Evolutionary conservation across 2,329 filamentous ascomycete genomes (phyloP), one percentile per base, ranked within the genome.

Genomic region (Pseudogymnoascus destructans): DNA sequence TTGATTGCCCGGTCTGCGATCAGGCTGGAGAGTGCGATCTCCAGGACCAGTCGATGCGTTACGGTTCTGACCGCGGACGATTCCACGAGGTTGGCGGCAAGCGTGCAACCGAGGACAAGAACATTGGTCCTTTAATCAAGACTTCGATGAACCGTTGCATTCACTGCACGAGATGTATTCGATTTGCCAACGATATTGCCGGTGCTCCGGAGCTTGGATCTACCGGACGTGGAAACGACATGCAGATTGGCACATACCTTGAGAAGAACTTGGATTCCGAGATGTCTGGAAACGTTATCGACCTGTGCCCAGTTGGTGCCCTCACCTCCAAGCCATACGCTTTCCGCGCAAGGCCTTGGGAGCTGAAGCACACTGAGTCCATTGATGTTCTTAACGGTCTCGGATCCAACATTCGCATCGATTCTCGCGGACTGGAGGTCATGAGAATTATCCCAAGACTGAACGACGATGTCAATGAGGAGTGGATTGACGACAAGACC

Each of bases 111-210:
- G 93, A 98, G 77, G 93, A 98, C 75, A 98, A 98, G 81, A 97
- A 98, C 74, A 96, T 98, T 69, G 93, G 93, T 33, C 93, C 93
- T 58, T 74, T 98, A 66, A 88, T 98, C 76, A 98, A 98, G 82
- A 98, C 93, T 3, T 98, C 93, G 55, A 98, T 98, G 93, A 98
- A 98, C 80, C 83, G 93, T 72, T 98, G 93, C 74, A 98, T 98
- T 69, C 93, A 98, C 78, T 98, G 93, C 79, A 98, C 93, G 63
- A 85, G 93, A 69, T 98, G 93, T 75, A 84, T 98, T 66, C 90
- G 93, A 70, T 98, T 98, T 74, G 88, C 93, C 71, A 98, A 97
- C 74, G 93, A 98, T 69, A 80, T 98, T 68, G 93, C 93, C 62
- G 93, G 93, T 68, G 93, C 93, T 61, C 90, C 93, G 33, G 93